Base-by-base conservation (phyloP, 768 basidiomycete genomes). In the Pholiota microspora region DNA sequence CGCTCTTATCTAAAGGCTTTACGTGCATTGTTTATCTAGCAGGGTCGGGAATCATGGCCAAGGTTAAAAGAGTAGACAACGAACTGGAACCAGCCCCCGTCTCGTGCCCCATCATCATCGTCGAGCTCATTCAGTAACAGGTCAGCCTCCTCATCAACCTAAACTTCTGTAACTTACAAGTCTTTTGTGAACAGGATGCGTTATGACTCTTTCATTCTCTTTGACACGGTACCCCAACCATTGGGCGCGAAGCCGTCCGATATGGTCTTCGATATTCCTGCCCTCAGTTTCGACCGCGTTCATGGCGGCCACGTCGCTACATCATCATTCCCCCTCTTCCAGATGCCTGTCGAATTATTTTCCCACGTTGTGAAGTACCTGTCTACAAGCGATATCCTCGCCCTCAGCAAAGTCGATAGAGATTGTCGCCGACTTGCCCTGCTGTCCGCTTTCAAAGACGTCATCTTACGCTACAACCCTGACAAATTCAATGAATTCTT, bases 341-440 rank as follows among this genome's bases (percentile, higher is more conserved):
- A 45, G 24, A 59, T 71, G 10, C 70, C 70, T 3, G 47, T 67
- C 21, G 70, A 71, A 42, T 51, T 71, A 12, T 59, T 68, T 18
- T 36, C 50, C 16, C 62, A 65, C 16, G 46, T 70, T 27, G 58
- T 61, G 4, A 59, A 61, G 5, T 63, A 67, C 48, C 59, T 71
- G 6, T 59, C 63, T 4, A 50, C 51, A 7, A 24, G 45, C 7
- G 70, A 70, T 50, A 54, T 71, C 32, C 51, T 49, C 9, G 51
- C 59, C 12, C 59, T 71, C 15, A 57, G 66, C 13, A 46, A 66
- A 21, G 66, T 71, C 4, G 69, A 70, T 45, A 54, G 58, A 1
- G 69, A 69, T 40, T 64, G 64, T 44, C 54, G 60, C 16, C 61
- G 60, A 49, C 59, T 69, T 0, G 65, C 68, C 1, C 60, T 62